Conservation (phyloP, 192 early-diverging fungal species). For the Borealophlyctis nickersoniae region DNA sequence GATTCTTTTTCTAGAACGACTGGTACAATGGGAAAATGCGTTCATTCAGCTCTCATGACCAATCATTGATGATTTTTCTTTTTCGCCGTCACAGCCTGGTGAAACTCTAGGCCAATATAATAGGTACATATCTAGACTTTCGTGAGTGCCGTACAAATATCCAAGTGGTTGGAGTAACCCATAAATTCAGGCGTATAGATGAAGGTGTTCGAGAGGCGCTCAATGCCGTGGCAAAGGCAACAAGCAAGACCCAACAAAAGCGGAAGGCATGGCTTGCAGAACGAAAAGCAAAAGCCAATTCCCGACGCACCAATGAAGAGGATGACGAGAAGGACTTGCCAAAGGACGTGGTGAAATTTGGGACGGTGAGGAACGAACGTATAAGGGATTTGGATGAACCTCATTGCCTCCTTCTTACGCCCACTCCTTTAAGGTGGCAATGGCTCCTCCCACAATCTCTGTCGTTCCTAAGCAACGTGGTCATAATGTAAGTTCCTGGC, state of each 20-base stretch:
- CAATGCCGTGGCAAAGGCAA: slow-evolving; percentile 18
- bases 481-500: slow-evolving; percentile 8
- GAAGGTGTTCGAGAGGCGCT: slow-evolving; percentile 15
- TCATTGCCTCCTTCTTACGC: neutral
- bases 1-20: neutral
- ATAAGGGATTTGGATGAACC: neutral
- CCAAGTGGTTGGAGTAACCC: neutral
- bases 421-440: too few species aligned
- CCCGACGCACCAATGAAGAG: neutral
- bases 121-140: neutral
- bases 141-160: neutral
- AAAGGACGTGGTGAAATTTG: slow-evolving; percentile 24
- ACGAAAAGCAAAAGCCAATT: slow-evolving; percentile 9
- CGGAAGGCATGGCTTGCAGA: slow-evolving; percentile 17
- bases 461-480: slow-evolving; percentile 27
- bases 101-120: neutral
- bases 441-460: slow-evolving; percentile 24
- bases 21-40: neutral
- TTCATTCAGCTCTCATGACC: neutral
- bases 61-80: neutral
- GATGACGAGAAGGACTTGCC: slow-evolving; percentile 18
- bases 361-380: neutral
- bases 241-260: slow-evolving; percentile 21
- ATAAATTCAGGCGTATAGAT: slow-evolving; percentile 17
- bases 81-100: neutral